Percentiles rank a stretch among this genome's conserved stretches.
Conservation (phyloP, 1,284 basidiomycete genomes). For the Leccinum idahoense region DNA sequence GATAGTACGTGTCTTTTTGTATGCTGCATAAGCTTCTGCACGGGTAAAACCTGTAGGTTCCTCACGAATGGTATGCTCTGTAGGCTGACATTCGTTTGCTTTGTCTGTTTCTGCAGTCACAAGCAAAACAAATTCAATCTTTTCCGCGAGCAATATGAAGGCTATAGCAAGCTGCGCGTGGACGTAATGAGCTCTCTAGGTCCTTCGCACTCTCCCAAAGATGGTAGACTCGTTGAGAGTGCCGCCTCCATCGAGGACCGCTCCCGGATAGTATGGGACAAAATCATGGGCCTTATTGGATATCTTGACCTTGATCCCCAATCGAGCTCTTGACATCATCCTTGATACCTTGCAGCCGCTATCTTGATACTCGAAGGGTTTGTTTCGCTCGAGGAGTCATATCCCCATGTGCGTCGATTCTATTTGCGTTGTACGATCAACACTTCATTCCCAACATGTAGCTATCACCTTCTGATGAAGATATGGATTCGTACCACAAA, state of each 20-base stretch:
- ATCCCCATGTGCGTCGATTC: conserved; percentile 67
- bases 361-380: conserved; percentile 87
- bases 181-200: conserved; percentile 80
- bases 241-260: conserved; percentile 54
- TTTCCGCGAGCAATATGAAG: conserved; percentile 94
- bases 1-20: too few relatives aligned
- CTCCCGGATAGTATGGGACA: conserved; percentile 77
- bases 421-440: background rate
- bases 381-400: conserved; percentile 80
- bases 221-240: conserved; percentile 59
- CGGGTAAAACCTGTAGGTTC: conserved; percentile 56
- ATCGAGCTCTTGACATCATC: conserved; percentile 89
- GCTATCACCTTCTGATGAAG: conserved; percentile 72
- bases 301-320: conserved; percentile 94
- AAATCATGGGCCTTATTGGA: conserved; percentile 84
- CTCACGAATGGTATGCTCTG: background rate
- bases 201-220: conserved; percentile 58
- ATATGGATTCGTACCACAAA: conserved; percentile 65
- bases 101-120: conserved; percentile 52
- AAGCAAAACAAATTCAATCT: conserved; percentile 99
- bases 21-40: background rate
- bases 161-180: conserved; percentile 88
- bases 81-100: conserved; percentile 7
- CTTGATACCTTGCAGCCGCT: conserved; percentile 87
- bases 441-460: conserved; percentile 29